Percentiles rank a stretch among this genome's conserved stretches.
Evolutionary conservation across 1,139 yeast species (phyloP).

Genomic region (Spathaspora sp.): DNA sequence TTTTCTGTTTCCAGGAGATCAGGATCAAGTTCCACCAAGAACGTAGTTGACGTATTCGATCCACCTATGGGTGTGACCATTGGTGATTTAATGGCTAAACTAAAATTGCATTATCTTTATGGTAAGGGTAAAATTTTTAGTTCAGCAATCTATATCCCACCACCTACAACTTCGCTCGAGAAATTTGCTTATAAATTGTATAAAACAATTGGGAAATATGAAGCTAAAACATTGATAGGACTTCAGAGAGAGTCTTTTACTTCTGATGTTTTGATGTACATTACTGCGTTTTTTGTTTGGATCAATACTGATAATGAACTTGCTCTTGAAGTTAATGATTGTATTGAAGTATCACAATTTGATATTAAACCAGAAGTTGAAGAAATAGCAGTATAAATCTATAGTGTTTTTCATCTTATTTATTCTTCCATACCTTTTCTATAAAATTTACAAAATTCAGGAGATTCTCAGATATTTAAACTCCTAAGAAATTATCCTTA

Average conservation of each 20-base stretch:
- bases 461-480: too few species aligned
- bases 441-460: too few species aligned
- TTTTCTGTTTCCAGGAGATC: conserved; percentile 25
- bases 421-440: too few species aligned
- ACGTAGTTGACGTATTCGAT: conserved; percentile 26
- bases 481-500: too few species aligned
- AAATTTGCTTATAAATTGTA: too few species aligned
- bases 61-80: conserved; percentile 30
- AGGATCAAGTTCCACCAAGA: conserved; percentile 19
- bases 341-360: conserved; percentile 19
- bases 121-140: conserved; percentile 7
- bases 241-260: conserved; percentile 16
- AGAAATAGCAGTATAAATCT: too few species aligned
- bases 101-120: conserved; percentile 23
- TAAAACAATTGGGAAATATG: neutral
- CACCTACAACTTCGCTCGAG: too few species aligned
- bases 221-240: neutral
- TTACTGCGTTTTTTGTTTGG: conserved; percentile 33
- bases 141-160: too few species aligned
- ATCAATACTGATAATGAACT: conserved; percentile 32
- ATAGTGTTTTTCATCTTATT: too few species aligned
- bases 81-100: too few species aligned
- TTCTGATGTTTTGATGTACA: conserved; percentile 19
- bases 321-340: conserved; percentile 19
- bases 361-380: conserved; percentile 22